Base-by-base conservation (phyloP, 1,139 yeast genomes). In the Yamadazyma membranifaciens region DNA sequence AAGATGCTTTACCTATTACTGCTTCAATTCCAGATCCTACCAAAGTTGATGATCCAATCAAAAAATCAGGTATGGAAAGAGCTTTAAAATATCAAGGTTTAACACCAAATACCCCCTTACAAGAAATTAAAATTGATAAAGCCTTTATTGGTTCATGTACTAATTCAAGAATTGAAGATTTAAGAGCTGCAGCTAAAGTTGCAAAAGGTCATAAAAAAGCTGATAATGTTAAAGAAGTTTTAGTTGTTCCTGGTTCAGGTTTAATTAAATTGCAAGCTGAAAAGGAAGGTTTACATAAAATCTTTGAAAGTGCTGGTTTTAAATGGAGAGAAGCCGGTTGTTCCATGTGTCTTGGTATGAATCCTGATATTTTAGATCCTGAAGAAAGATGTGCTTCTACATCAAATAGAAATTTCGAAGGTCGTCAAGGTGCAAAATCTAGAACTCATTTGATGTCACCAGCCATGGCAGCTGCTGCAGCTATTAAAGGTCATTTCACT, bases 291-390 rank as follows among this genome's bases (percentile, higher is more conserved):
- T 77, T 92, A 43, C 94, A 92, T 63, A 87, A 87, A 71, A 78
- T 92, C 46, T 92, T 92, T 56, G 81, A 75, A 56, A 88, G 80
- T 39, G 98, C 98, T 42, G 98, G 96, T 22, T 92, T 92, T 60
- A 89, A 86, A 56, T 92, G 98, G 98, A 85, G 98, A 73, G 98
- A 92, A 71, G 98, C 98, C 49, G 98, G 98, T 47, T 92, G 98
- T 69, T 91, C 98, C 38, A 92, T 92, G 98, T 92, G 98, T 71
- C 79, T 92, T 45, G 98, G 98, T 67, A 92, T 92, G 98, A 92
- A 92, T 69, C 97, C 98, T 32, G 98, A 92, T 71, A 91, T 92
- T 56, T 78, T 92, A 58, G 81, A 83, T 46, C 98, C 98, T 35
- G 80, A 86, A 60, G 98, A 92, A 67, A 83, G 98, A 69, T 92